Evolutionary conservation across 306 rosid species (phyloP), one percentile per base, ranked within the genome.

Genomic region (Vigna trinervia): DNA sequence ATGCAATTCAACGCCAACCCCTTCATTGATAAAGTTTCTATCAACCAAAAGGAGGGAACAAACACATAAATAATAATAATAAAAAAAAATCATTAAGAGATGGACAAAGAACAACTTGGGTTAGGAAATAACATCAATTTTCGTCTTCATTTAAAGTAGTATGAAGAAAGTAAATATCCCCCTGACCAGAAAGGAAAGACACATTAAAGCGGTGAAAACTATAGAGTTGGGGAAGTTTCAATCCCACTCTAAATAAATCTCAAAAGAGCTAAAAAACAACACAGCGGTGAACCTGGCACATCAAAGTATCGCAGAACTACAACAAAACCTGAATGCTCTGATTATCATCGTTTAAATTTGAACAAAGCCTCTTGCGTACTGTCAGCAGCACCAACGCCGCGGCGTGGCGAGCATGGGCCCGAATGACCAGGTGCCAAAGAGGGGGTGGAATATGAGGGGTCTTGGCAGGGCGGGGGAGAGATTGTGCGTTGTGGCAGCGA

Each of bases 11-110:
- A 84, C 1, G 98, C 91, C 73, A 94, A 86, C 68, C 98, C 98
- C 93, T 94, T 94, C 98, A 94, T 94, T 48, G 98, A 92, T 88
- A 94, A 87, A 78, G 98, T 94, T 89, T 94, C 98, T 94, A 86
- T 63, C 72, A 86, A 85, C 67, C 78, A 84, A 54, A 67, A 75
- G 59, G 66, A 8, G 66, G 12, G 41, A 66, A 74, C 83, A 84
- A 38, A 79, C 19, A 58, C 17, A 74, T 63, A 23, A 6, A 12
- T 74, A 48, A 71, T 26, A 66, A 74, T 39, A 76, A 53, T 22
- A 12, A 8, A 47, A 73, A 72, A 53, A 26, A 22, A 50, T 14
- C 78, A 69, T 34, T 22, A 30, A 46, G 52, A 75, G 45, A 39
- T 26, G 22, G 30, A 26, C 2, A 26, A 1, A 26, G 30, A 26